Percentiles rank a stretch among this genome's conserved stretches.
These are phyloP conservation scores for Colletotrichum abscissum DNA, from an alignment of 2,329 filamentous ascomycete genomes.

Conservation along the genomic window DNA sequence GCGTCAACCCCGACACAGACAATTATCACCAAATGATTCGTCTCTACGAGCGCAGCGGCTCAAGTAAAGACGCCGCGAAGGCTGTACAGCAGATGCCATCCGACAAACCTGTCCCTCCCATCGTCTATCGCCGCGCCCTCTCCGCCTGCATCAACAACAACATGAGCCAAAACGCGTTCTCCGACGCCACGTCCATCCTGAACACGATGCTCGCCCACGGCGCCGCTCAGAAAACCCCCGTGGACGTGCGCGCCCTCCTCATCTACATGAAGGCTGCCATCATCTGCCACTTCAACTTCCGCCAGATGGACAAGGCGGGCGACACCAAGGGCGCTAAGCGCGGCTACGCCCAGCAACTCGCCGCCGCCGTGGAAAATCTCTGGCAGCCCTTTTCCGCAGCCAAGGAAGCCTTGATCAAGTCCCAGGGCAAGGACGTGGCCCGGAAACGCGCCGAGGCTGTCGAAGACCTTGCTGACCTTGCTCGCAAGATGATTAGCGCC, in stretches of 20 bases:
- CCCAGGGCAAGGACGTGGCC: constrained; percentile 3
- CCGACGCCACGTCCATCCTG: constrained; percentile 73
- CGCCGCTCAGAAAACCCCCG: neutral
- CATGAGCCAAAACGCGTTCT: constrained; percentile 77
- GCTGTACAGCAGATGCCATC: constrained; percentile 68
- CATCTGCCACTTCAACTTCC: constrained; percentile 55
- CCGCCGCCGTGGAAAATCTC: constrained; percentile 60
- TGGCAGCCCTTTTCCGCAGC: constrained; percentile 60
- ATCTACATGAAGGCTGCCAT: constrained; percentile 69
- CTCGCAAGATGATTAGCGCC: constrained; percentile 57
- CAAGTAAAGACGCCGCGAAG: constrained; percentile 70
- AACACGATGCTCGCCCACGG: constrained; percentile 65
- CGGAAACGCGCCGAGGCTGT: constrained; percentile 45
- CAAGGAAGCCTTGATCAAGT: constrained; percentile 49
- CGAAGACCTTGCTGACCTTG: constrained; percentile 57
- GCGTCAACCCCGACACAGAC: constrained; percentile 76
- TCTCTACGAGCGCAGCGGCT: constrained; percentile 72
- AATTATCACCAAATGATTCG: constrained; percentile 78
- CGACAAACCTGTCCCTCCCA: constrained; percentile 52
- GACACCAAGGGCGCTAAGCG: constrained; percentile 49
- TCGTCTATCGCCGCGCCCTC: constrained; percentile 79
- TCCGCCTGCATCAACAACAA: constrained; percentile 80
- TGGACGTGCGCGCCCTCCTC: constrained; percentile 63
- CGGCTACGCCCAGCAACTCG: constrained; percentile 62
- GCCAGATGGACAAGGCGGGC: constrained; percentile 43